These are phyloP conservation scores for Exophiala oligosperma DNA, from an alignment of 2,329 filamentous ascomycete species.

Conservation along the genomic window DNA sequence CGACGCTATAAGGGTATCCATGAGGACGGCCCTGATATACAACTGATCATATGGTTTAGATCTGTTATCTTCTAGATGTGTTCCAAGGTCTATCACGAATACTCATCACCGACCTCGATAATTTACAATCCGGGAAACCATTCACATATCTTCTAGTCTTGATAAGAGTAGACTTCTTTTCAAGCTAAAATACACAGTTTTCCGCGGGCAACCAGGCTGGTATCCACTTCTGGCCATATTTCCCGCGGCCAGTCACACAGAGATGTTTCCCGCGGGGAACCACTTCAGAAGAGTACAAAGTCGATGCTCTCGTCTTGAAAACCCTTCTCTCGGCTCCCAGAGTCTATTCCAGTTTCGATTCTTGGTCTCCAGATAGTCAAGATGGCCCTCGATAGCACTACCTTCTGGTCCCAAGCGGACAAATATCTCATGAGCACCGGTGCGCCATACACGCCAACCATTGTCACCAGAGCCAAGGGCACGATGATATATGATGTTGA, in stretches of 20 bases:
- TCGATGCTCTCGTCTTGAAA: not conserved
- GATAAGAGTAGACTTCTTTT: not conserved
- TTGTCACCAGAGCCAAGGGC: slow-evolving; percentile 45
- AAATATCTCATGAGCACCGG: slow-evolving; percentile 11
- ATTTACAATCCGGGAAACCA: not conserved
- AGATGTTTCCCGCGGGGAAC: too few relatives aligned
- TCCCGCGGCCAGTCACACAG: too few relatives aligned
- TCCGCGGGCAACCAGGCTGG: not conserved
- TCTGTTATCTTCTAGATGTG: not conserved
- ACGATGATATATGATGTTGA: slow-evolving; percentile 45
- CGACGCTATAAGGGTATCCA: not conserved
- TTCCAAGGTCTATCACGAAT: not conserved
- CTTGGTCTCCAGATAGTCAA: not conserved
- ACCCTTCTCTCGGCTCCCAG: not conserved
- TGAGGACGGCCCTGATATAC: not conserved
- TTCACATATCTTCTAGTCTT: not conserved
- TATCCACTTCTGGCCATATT: not conserved
- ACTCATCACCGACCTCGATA: not conserved
- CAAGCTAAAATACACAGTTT: not conserved
- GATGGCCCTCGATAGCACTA: not conserved
- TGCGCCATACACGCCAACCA: slow-evolving; percentile 11
- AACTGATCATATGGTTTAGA: not conserved
- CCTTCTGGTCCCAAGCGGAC: slow-evolving; percentile 12
- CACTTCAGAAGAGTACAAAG: not conserved
- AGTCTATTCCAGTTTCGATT: not conserved